A percentile compares a stretch with the other conserved stretches of the same genome.
Evolutionary conservation across 352 stramenopile species (phyloP).

Genomic region (Globisporangium nunn): DNA sequence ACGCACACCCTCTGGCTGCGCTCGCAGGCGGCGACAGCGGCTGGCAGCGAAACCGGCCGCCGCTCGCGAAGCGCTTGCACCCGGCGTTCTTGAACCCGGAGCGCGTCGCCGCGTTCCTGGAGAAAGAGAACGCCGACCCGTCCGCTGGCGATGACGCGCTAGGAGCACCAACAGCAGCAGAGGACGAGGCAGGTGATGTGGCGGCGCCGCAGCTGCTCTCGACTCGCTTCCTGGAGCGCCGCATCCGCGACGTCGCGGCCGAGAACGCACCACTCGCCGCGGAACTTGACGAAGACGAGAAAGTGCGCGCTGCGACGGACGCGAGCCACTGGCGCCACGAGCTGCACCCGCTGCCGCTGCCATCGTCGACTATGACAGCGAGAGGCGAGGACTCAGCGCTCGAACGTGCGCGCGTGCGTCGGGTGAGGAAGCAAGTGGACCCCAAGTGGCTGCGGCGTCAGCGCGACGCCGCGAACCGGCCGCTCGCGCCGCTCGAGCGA

Average conservation of each 20-base stretch:
- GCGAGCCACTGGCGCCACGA: constrained; percentile 24
- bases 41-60: constrained; percentile 1
- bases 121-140: constrained; percentile 10
- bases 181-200: not conserved
- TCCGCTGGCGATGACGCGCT: not conserved
- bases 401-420: constrained; percentile 38
- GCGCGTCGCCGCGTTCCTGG: constrained; percentile 26
- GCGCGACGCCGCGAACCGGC: constrained; percentile 45
- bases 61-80: constrained; percentile 30
- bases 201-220: constrained; percentile 21
- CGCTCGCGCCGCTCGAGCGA: constrained; percentile 33
- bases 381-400: constrained; percentile 20
- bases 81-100: constrained; percentile 48
- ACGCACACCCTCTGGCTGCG: constrained; percentile 42
- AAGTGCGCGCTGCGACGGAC: constrained; percentile 41
- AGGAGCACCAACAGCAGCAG: too few species aligned
- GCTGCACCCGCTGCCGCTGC: constrained; percentile 8
- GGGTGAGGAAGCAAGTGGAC: constrained; percentile 63
- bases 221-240: constrained; percentile 27
- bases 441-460: constrained; percentile 48
- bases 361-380: not conserved
- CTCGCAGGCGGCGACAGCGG: constrained; percentile 10
- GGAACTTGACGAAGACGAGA: constrained; percentile 31
- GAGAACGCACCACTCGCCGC: not conserved
- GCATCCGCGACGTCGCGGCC: constrained; percentile 17